Base-by-base conservation (phyloP, 2,329 filamentous ascomycete genomes). In the Magnaporthiopsis incrustans region DNA sequence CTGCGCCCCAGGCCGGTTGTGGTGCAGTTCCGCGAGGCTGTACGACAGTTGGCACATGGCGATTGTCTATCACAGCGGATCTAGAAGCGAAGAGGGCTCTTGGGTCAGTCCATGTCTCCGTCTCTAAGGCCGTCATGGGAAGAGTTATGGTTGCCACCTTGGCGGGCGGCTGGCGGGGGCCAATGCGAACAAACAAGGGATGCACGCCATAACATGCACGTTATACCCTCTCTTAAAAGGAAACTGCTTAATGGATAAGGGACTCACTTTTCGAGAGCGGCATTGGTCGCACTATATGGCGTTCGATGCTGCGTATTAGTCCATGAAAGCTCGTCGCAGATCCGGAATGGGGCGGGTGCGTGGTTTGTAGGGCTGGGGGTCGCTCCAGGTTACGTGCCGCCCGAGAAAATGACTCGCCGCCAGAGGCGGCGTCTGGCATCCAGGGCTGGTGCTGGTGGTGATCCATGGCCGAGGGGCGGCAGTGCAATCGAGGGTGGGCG, bases 41-140 rank as follows among this genome's bases (percentile, higher is more conserved):
- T 60, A 7, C 59, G 59, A 60, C 59, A 60, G 32, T 60, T 60
- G 32, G 59, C 32, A 38, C 59, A 60, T 60, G 59, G 59, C 26
- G 35, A n/a, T 26, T 60, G 32, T 38, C 59, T 60, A 22, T 60
- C 35, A 18, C 59, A 60, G 32, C 59, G 59, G n/a, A 60, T 60
- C 59, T 60, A 26, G 32, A n/a, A 11, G 58, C 30, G 14, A 32
- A 26, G 18, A 25, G 18, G 32, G 59, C 8, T 10, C 5, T 7
- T n/a, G 3, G 44, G 10, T 53, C 44, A 53, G 44, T n/a, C 44
- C 44, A 53, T 38, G 44, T n/a, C 44, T n/a, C 6, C 11, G 22
- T n/a, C 27, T 10, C 27, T 59, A 3, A n/a, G 27, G 30, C 27
- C n/a, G 30, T 59, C 58, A n/a, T 35, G 30, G 22, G 18, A 35